Base-by-base conservation (phyloP, 192 early-diverging fungal species). In the Coemansia sp. region DNA sequence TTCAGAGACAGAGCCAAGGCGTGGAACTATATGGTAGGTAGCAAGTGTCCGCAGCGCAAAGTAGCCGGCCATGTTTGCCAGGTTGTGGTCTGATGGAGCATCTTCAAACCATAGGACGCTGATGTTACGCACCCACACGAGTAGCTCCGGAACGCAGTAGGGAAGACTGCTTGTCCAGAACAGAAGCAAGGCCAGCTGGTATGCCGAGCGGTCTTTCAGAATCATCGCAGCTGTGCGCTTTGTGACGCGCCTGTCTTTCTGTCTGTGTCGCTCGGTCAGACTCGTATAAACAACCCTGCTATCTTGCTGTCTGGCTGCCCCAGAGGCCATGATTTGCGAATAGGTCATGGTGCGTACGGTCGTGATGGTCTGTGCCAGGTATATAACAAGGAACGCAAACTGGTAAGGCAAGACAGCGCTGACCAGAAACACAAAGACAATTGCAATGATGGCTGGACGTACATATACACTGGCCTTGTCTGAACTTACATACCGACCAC, bases 61-160 rank as follows among this genome's bases (percentile, higher is more conserved):
- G 62, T 78, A 85, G 19, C 70, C 73, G 18, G 59, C 66, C 66
- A 76, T 74, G 47, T 69, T 71, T 3, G 65, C 49, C 43, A 71
- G 43, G 60, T 71, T 88, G 65, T 93, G 90, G 59, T 91, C 90
- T 3, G 90, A 92, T 15, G 92, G 88, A 13, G 91, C 90, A 12
- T 91, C 90, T 32, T 88, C 92, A 65, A 88, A 90, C 92, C 92
- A 93, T 63, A 89, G 72, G 9, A 93, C 92, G 18, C 89, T 87
- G 41, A 93, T 66, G 63, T 93, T 93, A 26, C 90, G 81, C 61
- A 91, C 88, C 92, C 92, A 93, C 6, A 93, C 90, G 62, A 92
- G 80, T 9, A 93, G 77, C 57, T 90, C 89, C 0, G 92, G 90
- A n/a, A 84, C 67, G 71, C 88, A 91, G 66, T 89, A 91, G 15